Percentiles rank a stretch among this genome's conserved stretches.
Evolutionary conservation across 306 rosid species (phyloP).

Genomic region (Corylus avellana): DNA sequence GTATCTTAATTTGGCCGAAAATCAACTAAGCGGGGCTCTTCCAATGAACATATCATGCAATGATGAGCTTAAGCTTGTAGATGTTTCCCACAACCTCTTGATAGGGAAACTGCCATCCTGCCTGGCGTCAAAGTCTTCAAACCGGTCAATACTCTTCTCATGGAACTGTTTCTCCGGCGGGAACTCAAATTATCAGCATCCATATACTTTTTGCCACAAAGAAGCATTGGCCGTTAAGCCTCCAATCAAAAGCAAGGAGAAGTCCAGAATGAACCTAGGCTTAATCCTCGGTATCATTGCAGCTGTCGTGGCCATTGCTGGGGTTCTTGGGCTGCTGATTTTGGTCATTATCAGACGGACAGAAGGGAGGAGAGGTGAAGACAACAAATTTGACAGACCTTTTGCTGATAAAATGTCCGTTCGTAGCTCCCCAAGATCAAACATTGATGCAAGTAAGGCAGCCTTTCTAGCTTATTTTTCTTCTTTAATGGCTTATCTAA

Average conservation of each 20-base stretch:
- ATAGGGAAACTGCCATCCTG: slow-evolving; percentile 74
- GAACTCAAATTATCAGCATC: slow-evolving; percentile 45
- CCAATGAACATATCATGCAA: slow-evolving; percentile 49
- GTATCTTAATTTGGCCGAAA: slow-evolving; percentile 61
- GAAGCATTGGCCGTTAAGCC: slow-evolving; percentile 71
- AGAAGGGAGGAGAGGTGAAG: slow-evolving; percentile 30
- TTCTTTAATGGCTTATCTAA: background rate
- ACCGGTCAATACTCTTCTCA: slow-evolving; percentile 48
- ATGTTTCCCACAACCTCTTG: slow-evolving; percentile 71
- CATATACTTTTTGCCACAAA: slow-evolving; percentile 49
- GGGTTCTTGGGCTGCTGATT: slow-evolving; percentile 45
- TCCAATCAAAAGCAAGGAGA: slow-evolving; percentile 25
- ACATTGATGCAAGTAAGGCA: slow-evolving; percentile 56
- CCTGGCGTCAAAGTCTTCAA: slow-evolving; percentile 50
- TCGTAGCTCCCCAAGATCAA: slow-evolving; percentile 36
- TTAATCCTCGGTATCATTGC: slow-evolving; percentile 54
- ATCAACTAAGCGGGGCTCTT: slow-evolving; percentile 64
- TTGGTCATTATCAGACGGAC: slow-evolving; percentile 41
- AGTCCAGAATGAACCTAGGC: slow-evolving; percentile 39
- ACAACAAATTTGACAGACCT: slow-evolving; percentile 32
- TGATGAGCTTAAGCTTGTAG: slow-evolving; percentile 51
- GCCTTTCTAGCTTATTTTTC: slow-evolving; percentile 6
- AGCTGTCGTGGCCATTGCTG: slow-evolving; percentile 47
- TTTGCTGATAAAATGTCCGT: slow-evolving; percentile 40
- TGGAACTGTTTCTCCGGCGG: slow-evolving; percentile 72